Evolutionary conservation across 108 stramenopile genomes (phyloP), one percentile per base, ranked within the genome.

Genomic region (Fistulifera solaris): DNA sequence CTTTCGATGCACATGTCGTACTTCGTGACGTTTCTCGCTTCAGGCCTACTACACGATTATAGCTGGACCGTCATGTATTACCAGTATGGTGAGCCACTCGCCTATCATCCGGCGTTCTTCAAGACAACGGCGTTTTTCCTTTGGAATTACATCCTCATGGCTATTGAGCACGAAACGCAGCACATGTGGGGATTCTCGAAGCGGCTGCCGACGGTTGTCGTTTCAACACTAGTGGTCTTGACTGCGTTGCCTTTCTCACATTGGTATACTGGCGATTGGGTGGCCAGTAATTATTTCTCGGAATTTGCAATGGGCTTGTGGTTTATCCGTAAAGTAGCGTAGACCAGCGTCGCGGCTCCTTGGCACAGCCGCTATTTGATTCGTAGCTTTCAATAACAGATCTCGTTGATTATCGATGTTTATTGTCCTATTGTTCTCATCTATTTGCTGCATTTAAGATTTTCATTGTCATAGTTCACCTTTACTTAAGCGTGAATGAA

Each of bases 41-140:
- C 66, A 51, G 80, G 80, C 17, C 0, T 81, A 21, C 48, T 73
- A 17, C 80, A 81, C 26, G 80, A 81, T 38, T 81, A 77, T 48
- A 54, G 31, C 31, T 35, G 31, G 31, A 35, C 31, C 31, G 31
- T 35, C 31, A 35, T 35, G 31, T 35, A 21, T 35, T 65, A 13
- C 65, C 75, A 11, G 55, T 73, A 44, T 50, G 68, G 14, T n/a
- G 51, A 0, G 61, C 75, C 18, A 77, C 76, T 59, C n/a, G 76
- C 15, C 59, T 48, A 8, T 77, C 75, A 50, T 24, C 61, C 68
- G 4, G 17, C 58, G 11, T 35, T 73, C 54, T 62, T 62, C 12
- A 56, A 67, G 35, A 56, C 68, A 7, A 55, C 72, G 12, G 56
- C 52, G 10, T 81, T 81, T 49, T 81, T 81, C 40, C 14, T 54